A percentile compares a stretch with the other conserved stretches of the same genome.
Evolutionary conservation across 2,329 filamentous ascomycete species (phyloP).

Genomic region (Daldinia sp.): DNA sequence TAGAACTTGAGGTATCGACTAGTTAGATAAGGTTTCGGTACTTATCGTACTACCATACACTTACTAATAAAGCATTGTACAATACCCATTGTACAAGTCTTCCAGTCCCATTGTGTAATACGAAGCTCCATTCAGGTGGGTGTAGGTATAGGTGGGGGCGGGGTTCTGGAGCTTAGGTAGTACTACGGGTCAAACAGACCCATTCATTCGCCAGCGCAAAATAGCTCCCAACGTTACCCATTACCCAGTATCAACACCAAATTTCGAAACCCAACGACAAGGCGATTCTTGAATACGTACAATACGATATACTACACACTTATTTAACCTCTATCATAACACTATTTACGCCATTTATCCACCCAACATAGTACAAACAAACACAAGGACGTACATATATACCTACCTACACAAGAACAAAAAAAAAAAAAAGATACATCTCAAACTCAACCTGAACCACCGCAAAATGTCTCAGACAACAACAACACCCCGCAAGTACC

Average conservation of each 20-base stretch:
- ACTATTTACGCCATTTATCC: neutral
- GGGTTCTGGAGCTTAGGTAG: conserved; percentile 1
- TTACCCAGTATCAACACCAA: neutral
- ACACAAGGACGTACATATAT: too few species aligned
- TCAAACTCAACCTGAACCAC: conserved; percentile 12
- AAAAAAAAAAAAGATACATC: too few species aligned
- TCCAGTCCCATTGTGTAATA: neutral
- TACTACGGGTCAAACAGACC: neutral
- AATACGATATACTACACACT: neutral
- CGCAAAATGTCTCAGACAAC: conserved; percentile 48
- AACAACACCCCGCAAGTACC: conserved; percentile 46
- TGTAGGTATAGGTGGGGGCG: conserved; percentile 20
- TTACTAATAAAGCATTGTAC: too few species aligned
- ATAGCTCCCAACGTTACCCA: conserved; percentile 2
- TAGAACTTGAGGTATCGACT: too few species aligned
- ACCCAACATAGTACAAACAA: neutral
- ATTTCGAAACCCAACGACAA: neutral
- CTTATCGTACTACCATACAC: too few species aligned
- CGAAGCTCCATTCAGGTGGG: neutral
- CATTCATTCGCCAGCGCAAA: neutral
- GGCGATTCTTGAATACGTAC: neutral
- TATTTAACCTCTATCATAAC: neutral
- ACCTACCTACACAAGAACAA: too few species aligned
- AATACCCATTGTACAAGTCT: too few species aligned
- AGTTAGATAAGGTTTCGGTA: too few species aligned